Base-by-base conservation (phyloP, 1,139 yeast species). In the Blastobotrys elegans region DNA sequence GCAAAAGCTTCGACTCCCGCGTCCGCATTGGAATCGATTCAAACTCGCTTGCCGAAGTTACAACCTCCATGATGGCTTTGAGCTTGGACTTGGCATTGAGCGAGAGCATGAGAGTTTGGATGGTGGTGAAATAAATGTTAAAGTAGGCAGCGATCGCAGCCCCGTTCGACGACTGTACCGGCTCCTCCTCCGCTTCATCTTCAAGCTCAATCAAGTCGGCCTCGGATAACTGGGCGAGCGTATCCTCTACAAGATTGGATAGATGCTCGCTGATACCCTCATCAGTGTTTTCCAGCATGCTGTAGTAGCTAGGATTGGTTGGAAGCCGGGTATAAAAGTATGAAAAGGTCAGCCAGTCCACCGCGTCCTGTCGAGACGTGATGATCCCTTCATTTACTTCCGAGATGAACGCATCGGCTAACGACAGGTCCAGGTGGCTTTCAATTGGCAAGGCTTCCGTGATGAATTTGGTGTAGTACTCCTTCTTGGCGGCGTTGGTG, bases 311-410 rank as follows among this genome's bases (percentile, higher is more conserved):
- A 1, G 98, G 97, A 61, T 94, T 94, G 39, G 79, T 73, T 49
- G 80, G 83, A 21, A 92, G 64, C 46, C 97, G 71, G 53, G 95
- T 73, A 66, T 87, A 94, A 60, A 89, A 86, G 57, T 81, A 85
- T 0, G 96, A 77, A 64, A 78, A 86, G 0, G 97, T 85, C 36
- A 94, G 62, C 94, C 96, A 87, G 59, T 90, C 97, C 51, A 94
- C 77, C 55, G 95, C 86, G 54, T 86, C 95, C 58, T 90, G 97
- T 59, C 86, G 79, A 4, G 78, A 72, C 44, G 72, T 75, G 50
- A 92, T 75, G n/a, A 81, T 71, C 1, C 78, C 73, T 13, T 80
- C 77, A 44, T 84, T 77, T 14, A 89, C 80, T 56, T 89, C 97
- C 36, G 79, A 76, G 37, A 85, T 66, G 41, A 92, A 73, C 0